A percentile compares a stretch with the other conserved stretches of the same genome.
Evolutionary conservation across 2,329 filamentous ascomycete species (phyloP).

Genomic region (Aureobasidium sp.): DNA sequence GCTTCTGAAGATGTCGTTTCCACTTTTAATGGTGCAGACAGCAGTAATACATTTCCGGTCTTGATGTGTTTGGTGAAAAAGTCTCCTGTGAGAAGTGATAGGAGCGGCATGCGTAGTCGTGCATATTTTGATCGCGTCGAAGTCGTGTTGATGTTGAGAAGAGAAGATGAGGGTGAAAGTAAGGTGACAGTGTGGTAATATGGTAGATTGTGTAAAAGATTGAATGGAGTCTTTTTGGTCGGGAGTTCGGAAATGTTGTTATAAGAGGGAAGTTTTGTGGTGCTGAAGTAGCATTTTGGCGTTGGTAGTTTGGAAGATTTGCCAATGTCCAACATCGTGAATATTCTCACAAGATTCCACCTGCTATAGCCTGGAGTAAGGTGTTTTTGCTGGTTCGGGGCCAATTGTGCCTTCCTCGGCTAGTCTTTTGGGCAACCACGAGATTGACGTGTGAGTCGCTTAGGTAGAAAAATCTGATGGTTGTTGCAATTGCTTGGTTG

Average conservation of each 20-base stretch:
- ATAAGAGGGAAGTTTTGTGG: conserved; percentile 58
- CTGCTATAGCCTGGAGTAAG: neutral
- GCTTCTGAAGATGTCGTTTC: conserved; percentile 76
- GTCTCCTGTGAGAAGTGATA: conserved; percentile 61
- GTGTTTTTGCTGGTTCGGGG: no score
- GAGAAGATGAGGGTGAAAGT: neutral
- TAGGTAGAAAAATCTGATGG: no score
- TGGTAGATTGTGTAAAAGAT: conserved; percentile 50
- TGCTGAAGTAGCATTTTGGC: conserved; percentile 66
- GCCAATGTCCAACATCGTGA: conserved; percentile 17
- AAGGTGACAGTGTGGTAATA: conserved; percentile 57
- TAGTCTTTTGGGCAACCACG: neutral
- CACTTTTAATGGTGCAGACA: neutral
- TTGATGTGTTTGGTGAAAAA: conserved; percentile 88
- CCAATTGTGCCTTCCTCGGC: neutral
- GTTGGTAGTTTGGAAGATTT: conserved; percentile 17
- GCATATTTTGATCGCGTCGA: conserved; percentile 41
- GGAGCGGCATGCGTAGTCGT: conserved; percentile 64
- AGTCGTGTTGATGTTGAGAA: neutral
- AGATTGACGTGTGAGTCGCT: no score
- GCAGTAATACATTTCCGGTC: conserved; percentile 45
- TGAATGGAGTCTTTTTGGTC: conserved; percentile 68
- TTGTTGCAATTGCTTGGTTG: no score
- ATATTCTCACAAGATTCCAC: no score
- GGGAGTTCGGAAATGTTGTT: conserved; percentile 65